Base-by-base conservation (phyloP, 2,329 filamentous ascomycete genomes). In the Canariomyces notabilis region DNA sequence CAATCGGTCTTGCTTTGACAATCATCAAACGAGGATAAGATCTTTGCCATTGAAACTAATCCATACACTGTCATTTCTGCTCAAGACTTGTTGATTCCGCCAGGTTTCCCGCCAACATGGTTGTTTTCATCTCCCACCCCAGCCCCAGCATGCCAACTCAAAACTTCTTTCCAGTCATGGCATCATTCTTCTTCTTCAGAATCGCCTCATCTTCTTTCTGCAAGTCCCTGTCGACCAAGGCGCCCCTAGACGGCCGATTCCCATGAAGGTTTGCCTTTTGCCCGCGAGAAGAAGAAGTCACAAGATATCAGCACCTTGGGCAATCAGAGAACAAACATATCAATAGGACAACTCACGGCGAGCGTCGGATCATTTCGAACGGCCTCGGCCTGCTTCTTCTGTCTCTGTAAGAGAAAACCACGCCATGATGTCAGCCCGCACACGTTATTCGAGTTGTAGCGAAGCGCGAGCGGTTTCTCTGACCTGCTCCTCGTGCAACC, bases 221-320 rank as follows among this genome's bases (percentile, higher is more conserved):
- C 19, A 58, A 32, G 26, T 58, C 53, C 44, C 54, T 57, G 49
- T 58, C 56, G 20, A 54, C 56, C 6, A 46, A 39, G 29, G 54
- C 56, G 22, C 56, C 56, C 21, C 44, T 47, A 43, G 19, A 9
- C 2, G 56, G 56, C 21, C 46, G 43, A 41, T 52, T 56, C 21
- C 49, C 50, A 40, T 58, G 42, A 1, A 51, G 15, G 6, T 14
- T 47, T 14, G 54, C 54, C 56, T 58, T 29, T 33, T 19, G 16
- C 34, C n/a, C 33, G 12, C 2, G 34, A 20, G 19, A 12, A 20
- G 14, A 9, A 19, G 14, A 16, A 7, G 3, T 16, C 32, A 20
- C 11, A 18, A 5, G 19, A 19, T n/a, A n/a, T n/a, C n/a, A n/a
- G n/a, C n/a, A n/a, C n/a, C n/a, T n/a, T n/a, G n/a, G n/a, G n/a